Evolutionary conservation across 2,329 filamentous ascomycete genomes (phyloP).

Genomic region (Malbranchea cinnamomea): DNA sequence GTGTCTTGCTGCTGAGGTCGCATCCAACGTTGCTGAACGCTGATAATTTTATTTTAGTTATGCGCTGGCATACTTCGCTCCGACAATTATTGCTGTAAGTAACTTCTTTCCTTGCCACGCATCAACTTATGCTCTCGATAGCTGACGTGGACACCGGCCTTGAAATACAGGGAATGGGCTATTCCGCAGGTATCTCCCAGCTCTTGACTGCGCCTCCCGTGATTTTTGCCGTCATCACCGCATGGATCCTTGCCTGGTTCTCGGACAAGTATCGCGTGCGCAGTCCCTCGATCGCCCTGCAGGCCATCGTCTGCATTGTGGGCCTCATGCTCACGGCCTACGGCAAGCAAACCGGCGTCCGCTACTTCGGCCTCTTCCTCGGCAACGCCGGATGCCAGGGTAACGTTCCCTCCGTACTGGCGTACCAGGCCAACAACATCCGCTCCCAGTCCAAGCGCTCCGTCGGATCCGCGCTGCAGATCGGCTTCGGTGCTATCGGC

Average conservation of each 20-base stretch:
- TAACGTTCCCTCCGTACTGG: slow-evolving; percentile 18
- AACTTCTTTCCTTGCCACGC: neutral
- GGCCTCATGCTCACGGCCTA: slow-evolving; percentile 17
- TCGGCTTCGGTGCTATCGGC: slow-evolving; percentile 58
- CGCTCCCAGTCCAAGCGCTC: slow-evolving; percentile 65
- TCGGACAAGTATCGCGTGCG: slow-evolving; percentile 17
- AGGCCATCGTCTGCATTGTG: slow-evolving; percentile 14
- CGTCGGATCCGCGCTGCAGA: slow-evolving; percentile 56
- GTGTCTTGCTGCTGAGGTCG: too few species aligned
- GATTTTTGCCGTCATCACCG: slow-evolving; percentile 13
- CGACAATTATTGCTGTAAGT: slow-evolving; percentile 10
- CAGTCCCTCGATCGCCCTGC: slow-evolving; percentile 14
- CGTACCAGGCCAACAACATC: slow-evolving; percentile 21
- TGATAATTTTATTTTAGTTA: too few species aligned
- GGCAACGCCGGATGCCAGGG: slow-evolving; percentile 16
- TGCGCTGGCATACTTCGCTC: slow-evolving; percentile 7
- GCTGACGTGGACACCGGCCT: slow-evolving; percentile 10
- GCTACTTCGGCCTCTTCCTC: slow-evolving; percentile 19
- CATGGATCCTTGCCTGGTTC: slow-evolving; percentile 14
- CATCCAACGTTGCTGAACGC: too few species aligned
- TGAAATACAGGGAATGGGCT: slow-evolving; percentile 16
- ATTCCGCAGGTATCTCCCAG: slow-evolving; percentile 13
- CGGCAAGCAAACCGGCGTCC: slow-evolving; percentile 11
- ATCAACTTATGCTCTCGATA: slow-evolving; percentile 9
- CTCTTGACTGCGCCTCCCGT: slow-evolving; percentile 18